Evolutionary conservation across 1,139 yeast species (phyloP), one percentile per base, ranked within the genome.

Genomic region (Suhomyces atakaporum): DNA sequence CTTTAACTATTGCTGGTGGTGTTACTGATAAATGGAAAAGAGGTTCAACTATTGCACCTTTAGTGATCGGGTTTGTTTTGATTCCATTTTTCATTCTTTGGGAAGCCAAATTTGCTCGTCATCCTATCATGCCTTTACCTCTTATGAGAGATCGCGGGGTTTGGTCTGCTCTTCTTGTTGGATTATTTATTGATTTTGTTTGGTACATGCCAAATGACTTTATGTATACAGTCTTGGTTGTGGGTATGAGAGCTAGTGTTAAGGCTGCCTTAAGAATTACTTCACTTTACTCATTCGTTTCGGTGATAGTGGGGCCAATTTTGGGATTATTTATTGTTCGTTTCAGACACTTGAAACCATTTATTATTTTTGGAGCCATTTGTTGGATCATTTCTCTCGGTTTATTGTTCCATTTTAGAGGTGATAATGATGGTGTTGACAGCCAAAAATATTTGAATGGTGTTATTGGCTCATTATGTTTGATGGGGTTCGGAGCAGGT

Each of bases 401-500:
- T 32, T 50, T 83, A 38, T 64, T 83, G 42, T 63, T 71, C 49
- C 70, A 70, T 44, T 82, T 56, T 63, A 71, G 88, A 58, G 83
- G 82, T 39, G 76, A 73, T 35, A 65, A 60, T 36, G 59, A 58
- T 24, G 67, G 66, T 21, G 53, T 77, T 23, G 66, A 46, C 18
- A 44, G 54, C 25, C 51, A 61, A 30, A 45, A 40, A 28, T 54
- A 52, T 43, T 42, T 69, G 39, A 45, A 64, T 25, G 90, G 90
- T 47, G 69, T 83, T 39, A 79, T 84, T 53, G 90, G 85, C 25
- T 77, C 81, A 16, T 69, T 79, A 48, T 76, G 81, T 50, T 61
- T 82, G 23, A 66, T 82, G 63, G 92, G 90, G 58, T 66, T 84
- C 36, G 87, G 88, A 49, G 84, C 86, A 32, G 84, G 86, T 7